Conservation (phyloP, 2,329 filamentous ascomycete species). For the Xenoacremonium recifei region DNA sequence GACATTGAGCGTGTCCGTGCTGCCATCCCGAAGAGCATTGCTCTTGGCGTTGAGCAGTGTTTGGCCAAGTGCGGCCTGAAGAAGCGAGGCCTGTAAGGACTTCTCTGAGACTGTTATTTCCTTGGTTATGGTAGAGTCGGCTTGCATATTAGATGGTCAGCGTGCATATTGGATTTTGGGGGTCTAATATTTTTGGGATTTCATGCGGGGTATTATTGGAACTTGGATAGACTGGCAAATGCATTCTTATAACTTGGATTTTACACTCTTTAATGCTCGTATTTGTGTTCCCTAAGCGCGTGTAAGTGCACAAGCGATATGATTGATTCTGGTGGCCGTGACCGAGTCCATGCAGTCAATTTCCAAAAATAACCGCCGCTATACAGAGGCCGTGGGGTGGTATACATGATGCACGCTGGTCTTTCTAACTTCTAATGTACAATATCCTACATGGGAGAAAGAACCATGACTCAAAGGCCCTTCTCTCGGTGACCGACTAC, state of each 20-base stretch:
- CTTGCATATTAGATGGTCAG: neutral
- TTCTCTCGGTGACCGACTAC: constrained; percentile 56
- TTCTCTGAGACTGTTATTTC: neutral
- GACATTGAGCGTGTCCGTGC: constrained; percentile 44
- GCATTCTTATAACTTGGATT: too few species aligned
- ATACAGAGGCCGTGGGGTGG: too few species aligned
- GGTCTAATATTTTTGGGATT: neutral
- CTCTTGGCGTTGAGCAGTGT: constrained; percentile 52
- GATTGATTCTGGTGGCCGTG: too few species aligned
- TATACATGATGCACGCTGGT: neutral
- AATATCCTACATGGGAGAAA: neutral
- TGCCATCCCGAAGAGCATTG: constrained; percentile 45
- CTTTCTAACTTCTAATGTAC: constrained; percentile 7
- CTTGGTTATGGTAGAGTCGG: neutral
- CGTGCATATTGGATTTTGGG: neutral
- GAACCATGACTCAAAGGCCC: constrained; percentile 31
- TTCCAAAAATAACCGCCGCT: too few species aligned
- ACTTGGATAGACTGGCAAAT: too few species aligned
- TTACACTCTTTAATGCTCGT: too few species aligned
- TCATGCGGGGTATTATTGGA: too few species aligned
- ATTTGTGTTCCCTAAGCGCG: too few species aligned
- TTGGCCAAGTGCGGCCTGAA: constrained; percentile 31
- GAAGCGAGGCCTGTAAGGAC: constrained; percentile 37
- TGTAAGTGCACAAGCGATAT: too few species aligned
- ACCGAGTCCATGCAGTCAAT: too few species aligned